Conservation (phyloP, 1,284 basidiomycete genomes). For the Cystobasidium slooffiae region DNA sequence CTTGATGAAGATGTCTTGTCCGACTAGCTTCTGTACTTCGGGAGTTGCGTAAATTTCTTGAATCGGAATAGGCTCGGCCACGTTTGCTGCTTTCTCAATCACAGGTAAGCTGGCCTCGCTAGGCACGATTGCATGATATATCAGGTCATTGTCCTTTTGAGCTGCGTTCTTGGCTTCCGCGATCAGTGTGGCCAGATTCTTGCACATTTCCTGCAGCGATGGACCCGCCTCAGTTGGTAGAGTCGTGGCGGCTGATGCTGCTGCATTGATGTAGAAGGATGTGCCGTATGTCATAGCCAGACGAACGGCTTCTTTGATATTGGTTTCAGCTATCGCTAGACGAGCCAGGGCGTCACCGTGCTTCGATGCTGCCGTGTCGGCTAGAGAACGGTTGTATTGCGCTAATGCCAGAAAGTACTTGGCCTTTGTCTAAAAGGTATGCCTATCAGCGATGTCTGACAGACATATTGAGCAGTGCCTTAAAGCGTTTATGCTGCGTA, state of each 20-base stretch:
- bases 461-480: background rate
- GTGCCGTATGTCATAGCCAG: slow-evolving; percentile 73
- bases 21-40: slow-evolving; percentile 93
- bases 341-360: slow-evolving; percentile 87
- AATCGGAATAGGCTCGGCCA: slow-evolving; percentile 81
- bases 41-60: slow-evolving; percentile 90
- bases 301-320: slow-evolving; percentile 82
- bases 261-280: slow-evolving; percentile 67
- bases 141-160: slow-evolving; percentile 90
- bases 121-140: slow-evolving; percentile 94
- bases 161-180: slow-evolving; percentile 76
- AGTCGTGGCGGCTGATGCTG: slow-evolving; percentile 63
- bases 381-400: slow-evolving; percentile 82
- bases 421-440: slow-evolving; percentile 71
- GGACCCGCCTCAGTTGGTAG: slow-evolving; percentile 85
- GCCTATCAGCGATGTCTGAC: background rate
- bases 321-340: slow-evolving; percentile 74
- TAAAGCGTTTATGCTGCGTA: slow-evolving; percentile 54
- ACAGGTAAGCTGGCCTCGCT: slow-evolving; percentile 75
- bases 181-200: slow-evolving; percentile 77
- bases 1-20: slow-evolving; percentile 84
- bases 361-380: slow-evolving; percentile 75
- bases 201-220: slow-evolving; percentile 78
- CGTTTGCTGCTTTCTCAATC: slow-evolving; percentile 73
- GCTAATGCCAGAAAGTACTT: slow-evolving; percentile 86